Conservation (phyloP, 495 filamentous ascomycete genomes). For the Bathelium albidoporum region DNA sequence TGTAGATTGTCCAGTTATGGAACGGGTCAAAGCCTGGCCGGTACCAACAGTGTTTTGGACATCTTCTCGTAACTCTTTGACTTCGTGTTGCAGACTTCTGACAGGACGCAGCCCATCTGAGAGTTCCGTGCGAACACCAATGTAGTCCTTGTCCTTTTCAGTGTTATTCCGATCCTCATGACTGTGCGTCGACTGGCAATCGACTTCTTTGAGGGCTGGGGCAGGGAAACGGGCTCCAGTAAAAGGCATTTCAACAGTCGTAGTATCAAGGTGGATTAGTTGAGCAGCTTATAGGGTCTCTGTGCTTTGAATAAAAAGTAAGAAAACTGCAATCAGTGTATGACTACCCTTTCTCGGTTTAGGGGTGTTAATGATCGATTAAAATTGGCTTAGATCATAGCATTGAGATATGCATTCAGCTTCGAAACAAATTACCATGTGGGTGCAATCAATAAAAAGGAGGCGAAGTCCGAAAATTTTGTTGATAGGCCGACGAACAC, state of each 20-base stretch:
- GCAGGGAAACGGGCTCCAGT: neutral
- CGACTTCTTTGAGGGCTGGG: neutral
- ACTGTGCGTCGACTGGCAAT: neutral
- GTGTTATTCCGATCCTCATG: neutral
- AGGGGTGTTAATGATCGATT: too few species aligned
- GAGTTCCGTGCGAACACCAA: neutral
- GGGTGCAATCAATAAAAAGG: neutral
- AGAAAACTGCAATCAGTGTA: too few species aligned
- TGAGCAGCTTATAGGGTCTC: neutral
- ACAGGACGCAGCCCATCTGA: neutral
- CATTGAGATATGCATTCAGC: too few species aligned
- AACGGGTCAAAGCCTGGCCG: neutral
- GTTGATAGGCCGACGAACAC: neutral
- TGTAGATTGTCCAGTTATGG: constrained; percentile 1
- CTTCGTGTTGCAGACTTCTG: neutral
- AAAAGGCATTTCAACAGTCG: neutral
- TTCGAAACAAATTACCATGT: neutral
- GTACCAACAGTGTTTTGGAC: neutral
- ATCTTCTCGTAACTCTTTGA: neutral
- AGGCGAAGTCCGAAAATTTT: neutral
- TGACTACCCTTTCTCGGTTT: too few species aligned
- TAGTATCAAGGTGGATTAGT: neutral
- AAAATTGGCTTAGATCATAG: neutral
- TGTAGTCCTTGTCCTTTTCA: neutral
- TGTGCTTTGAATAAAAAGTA: neutral